Conservation (phyloP, 2,329 filamentous ascomycete species). For the Curvularia sp. region DNA sequence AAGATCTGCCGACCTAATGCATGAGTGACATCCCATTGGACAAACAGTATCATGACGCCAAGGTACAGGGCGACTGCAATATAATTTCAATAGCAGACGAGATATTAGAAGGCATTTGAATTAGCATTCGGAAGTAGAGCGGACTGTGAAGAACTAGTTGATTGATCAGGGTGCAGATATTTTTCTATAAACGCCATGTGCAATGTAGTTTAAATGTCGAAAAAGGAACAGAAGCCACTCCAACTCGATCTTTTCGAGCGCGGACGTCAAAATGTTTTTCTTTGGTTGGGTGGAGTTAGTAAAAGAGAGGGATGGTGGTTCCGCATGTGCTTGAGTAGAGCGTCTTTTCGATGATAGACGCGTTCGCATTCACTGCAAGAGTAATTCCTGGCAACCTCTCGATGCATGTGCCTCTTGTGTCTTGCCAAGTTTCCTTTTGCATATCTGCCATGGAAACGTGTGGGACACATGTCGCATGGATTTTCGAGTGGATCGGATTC, state of each 20-base stretch:
- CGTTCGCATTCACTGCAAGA: not conserved
- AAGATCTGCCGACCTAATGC: not conserved
- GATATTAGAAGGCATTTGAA: too few species aligned
- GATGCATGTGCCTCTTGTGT: not conserved
- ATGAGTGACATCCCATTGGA: not conserved
- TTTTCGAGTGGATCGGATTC: not conserved
- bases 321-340: not conserved
- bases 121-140: not conserved
- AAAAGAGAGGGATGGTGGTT: not conserved
- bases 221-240: too few species aligned
- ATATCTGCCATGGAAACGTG: not conserved
- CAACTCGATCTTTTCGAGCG: too few species aligned
- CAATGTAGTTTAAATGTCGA: too few species aligned
- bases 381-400: not conserved
- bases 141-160: not conserved
- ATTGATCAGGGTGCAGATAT: not conserved
- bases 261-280: too few species aligned
- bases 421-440: not conserved
- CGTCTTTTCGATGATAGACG: conserved; percentile 12
- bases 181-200: not conserved
- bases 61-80: too few species aligned
- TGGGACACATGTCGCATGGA: not conserved
- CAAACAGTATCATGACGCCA: not conserved
- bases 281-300: too few species aligned
- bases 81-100: too few species aligned